phyloP scores from a whole-genome alignment of 345 rosid genomes.

The Salix viminalis region DNA sequence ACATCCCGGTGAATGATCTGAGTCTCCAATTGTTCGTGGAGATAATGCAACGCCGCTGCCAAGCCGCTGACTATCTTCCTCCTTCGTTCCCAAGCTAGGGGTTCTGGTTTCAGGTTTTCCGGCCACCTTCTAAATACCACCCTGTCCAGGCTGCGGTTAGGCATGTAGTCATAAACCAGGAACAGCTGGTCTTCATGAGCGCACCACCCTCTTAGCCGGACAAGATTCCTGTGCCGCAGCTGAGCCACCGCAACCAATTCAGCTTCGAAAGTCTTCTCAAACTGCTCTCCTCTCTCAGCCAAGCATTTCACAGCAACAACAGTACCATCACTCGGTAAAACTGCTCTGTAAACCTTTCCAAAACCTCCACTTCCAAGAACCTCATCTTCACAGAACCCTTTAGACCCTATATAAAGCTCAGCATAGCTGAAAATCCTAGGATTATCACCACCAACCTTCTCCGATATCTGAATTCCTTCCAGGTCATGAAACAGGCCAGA shows the following conservation, averaged over 20 bases:
- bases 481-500: slow-evolving; percentile 50
- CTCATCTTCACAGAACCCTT: slow-evolving; percentile 59
- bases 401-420: slow-evolving; percentile 88
- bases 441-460: slow-evolving; percentile 68
- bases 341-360: slow-evolving; percentile 73
- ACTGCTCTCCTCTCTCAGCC: slow-evolving; percentile 83
- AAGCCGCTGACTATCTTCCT: slow-evolving; percentile 67
- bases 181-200: slow-evolving; percentile 74
- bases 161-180: slow-evolving; percentile 94
- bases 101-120: slow-evolving; percentile 32
- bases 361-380: slow-evolving; percentile 95
- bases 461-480: slow-evolving; percentile 76
- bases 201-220: slow-evolving; percentile 87
- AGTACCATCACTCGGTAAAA: slow-evolving; percentile 83
- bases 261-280: slow-evolving; percentile 90
- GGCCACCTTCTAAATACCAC: slow-evolving; percentile 56
- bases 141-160: slow-evolving; percentile 84
- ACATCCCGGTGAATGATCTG: slow-evolving; percentile 93
- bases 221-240: slow-evolving; percentile 90
- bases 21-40: slow-evolving; percentile 87
- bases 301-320: slow-evolving; percentile 85
- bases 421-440: slow-evolving; percentile 88
- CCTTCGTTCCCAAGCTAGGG: slow-evolving; percentile 64
- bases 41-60: slow-evolving; percentile 81
- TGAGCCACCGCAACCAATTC: slow-evolving; percentile 92